These are phyloP conservation scores for Fusarium algeriense DNA, from an alignment of 2,329 filamentous ascomycete species.

Conservation along the genomic window DNA sequence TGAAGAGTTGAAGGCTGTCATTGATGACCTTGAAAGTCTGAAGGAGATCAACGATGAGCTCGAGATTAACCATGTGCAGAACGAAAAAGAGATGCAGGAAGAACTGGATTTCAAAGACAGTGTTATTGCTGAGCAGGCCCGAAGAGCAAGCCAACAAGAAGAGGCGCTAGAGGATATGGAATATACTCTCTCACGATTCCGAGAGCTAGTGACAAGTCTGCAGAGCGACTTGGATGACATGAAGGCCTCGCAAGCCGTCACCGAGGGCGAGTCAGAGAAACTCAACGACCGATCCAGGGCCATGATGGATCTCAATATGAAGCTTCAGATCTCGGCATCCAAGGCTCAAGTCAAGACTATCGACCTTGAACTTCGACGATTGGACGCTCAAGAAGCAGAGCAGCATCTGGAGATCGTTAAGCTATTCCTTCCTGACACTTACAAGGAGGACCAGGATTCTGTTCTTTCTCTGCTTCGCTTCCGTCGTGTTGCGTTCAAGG, in stretches of 20 bases:
- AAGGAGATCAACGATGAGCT: conserved; percentile 96
- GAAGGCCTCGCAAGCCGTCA: conserved; percentile 90
- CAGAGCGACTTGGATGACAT: conserved; percentile 92
- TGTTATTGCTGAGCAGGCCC: conserved; percentile 84
- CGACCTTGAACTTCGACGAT: conserved; percentile 85
- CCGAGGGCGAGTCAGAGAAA: conserved; percentile 92
- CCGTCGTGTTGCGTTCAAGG: conserved; percentile 89
- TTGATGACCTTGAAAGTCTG: conserved; percentile 88
- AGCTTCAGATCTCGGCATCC: conserved; percentile 87
- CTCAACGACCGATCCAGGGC: conserved; percentile 88
- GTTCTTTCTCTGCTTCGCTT: conserved; percentile 90
- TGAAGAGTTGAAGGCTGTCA: conserved; percentile 81
- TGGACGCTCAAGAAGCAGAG: conserved; percentile 89
- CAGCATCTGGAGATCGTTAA: conserved; percentile 92
- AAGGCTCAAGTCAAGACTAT: conserved; percentile 96
- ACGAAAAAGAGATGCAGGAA: conserved; percentile 93
- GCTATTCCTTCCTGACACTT: conserved; percentile 88
- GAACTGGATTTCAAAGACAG: conserved; percentile 91
- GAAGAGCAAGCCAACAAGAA: conserved; percentile 80
- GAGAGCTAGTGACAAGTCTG: conserved; percentile 86
- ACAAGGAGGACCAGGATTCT: conserved; percentile 83
- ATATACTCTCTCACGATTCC: conserved; percentile 88
- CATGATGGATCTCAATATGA: conserved; percentile 97
- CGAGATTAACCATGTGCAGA: conserved; percentile 91
- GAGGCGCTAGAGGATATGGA: conserved; percentile 87